Evolutionary conservation across 805 yeast genomes (phyloP), one percentile per base, ranked within the genome.

Genomic region (Saccharomycopsis olivae): DNA sequence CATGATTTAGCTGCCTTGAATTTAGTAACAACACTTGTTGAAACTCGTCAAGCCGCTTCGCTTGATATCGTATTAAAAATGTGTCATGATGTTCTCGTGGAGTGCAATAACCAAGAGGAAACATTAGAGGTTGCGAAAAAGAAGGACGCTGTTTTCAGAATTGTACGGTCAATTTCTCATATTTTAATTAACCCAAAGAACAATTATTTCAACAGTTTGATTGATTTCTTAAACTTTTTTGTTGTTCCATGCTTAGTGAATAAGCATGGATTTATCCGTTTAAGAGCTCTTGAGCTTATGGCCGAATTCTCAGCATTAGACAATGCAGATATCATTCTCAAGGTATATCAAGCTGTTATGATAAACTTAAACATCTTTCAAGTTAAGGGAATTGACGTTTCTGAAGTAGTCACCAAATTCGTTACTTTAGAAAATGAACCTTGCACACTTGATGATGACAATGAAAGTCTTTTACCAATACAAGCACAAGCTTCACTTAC

Each of bases 401-500:
- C 11, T 5, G 17, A 8, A 18, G 8, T 3, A 4, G 28, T 40
- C 28, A n/a, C 9, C 6, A 24, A 35, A 10, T 42, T 42, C 25
- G 29, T 39, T 15, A 25, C 30, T 27, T 33, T 41, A n/a, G 35
- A 33, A 17, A 39, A 33, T 13, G 33, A 34, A 11, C 34, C 28
- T n/a, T n/a, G 32, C 5, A 25, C 27, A 4, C 9, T 23, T 23
- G 34, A 30, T 21, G 15, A 29, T 11, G 57, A 56, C 23, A 75
- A 72, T 36, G 57, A 59, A 29, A 60, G 68, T 25, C 62, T 81
- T 41, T 58, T 75, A 38, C 95, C 96, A 0, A 84, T 86, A 3
- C 81, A 78, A 55, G 69, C 89, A 35, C 83, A 85, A 53, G 87
- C 89, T 14, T 85, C 96, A 0, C 61, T 86, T 41, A 92, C 95